Conservation (phyloP, 73 alveolate genomes). For the Paramecium caudatum region DNA sequence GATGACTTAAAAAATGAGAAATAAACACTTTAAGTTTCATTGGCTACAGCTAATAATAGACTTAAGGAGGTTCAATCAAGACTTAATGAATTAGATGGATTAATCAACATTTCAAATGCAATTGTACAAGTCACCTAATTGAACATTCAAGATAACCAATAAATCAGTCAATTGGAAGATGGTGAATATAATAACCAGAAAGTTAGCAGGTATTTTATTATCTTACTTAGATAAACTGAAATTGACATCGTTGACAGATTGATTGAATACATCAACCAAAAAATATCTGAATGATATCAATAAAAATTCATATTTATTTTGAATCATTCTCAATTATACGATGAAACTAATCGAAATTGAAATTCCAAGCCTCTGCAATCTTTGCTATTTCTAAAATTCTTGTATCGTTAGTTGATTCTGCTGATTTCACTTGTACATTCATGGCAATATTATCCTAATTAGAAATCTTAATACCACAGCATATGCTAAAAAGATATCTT, state of each 20-base stretch:
- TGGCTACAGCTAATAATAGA: slow-evolving; percentile 57
- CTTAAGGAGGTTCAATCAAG: slow-evolving; percentile 33
- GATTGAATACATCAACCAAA: slow-evolving; percentile 61
- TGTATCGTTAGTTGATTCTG: slow-evolving; percentile 46
- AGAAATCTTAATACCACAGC: neutral
- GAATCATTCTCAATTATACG: slow-evolving; percentile 54
- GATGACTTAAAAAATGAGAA: slow-evolving; percentile 39
- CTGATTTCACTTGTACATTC: slow-evolving; percentile 61
- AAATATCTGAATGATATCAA: slow-evolving; percentile 69
- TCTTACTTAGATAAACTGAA: slow-evolving; percentile 60
- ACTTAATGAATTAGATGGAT: slow-evolving; percentile 52
- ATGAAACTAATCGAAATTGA: slow-evolving; percentile 57
- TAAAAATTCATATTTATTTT: slow-evolving; percentile 34
- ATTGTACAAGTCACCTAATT: slow-evolving; percentile 45
- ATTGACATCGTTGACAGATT: slow-evolving; percentile 65
- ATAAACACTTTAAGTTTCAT: slow-evolving; percentile 4
- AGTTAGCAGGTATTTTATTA: neutral
- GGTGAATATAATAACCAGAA: neutral
- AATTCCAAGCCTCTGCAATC: slow-evolving; percentile 60
- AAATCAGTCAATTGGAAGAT: neutral
- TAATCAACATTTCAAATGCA: slow-evolving; percentile 39
- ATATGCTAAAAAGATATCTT: slow-evolving; percentile 59
- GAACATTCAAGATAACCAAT: neutral
- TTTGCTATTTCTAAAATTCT: slow-evolving; percentile 27
- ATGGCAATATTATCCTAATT: slow-evolving; percentile 44